Conservation (phyloP, 164 flowering plant genomes). For the Stephania yunnanensis region DNA sequence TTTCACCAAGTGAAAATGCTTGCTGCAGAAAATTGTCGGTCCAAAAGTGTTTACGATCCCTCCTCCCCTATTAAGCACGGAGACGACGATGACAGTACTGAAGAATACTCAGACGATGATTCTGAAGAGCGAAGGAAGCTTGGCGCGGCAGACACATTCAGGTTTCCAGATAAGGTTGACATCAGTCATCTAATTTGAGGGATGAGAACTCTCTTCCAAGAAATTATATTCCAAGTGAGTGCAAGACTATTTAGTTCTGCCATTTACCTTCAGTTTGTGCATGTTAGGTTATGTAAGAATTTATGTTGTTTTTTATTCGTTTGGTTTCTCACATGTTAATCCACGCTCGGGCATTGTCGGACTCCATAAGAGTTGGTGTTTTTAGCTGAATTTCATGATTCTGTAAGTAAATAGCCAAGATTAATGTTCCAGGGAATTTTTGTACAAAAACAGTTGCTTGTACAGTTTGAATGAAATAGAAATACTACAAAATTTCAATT, state of each 20-base stretch:
- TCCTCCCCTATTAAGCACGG: slow-evolving; percentile 22
- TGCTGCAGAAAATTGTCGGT: slow-evolving; percentile 46
- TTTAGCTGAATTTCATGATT: not conserved
- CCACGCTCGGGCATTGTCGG: no score
- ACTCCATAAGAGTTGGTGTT: not conserved
- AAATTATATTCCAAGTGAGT: not conserved
- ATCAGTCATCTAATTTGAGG: slow-evolving; percentile 55
- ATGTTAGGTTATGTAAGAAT: not conserved
- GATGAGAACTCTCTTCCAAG: not conserved
- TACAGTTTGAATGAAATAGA: not conserved
- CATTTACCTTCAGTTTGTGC: not conserved
- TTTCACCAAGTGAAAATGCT: slow-evolving; percentile 81
- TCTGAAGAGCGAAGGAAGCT: slow-evolving; percentile 61
- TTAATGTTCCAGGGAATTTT: not conserved
- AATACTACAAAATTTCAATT: not conserved
- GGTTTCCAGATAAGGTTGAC: slow-evolving; percentile 62
- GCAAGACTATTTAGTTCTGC: not conserved
- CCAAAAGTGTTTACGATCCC: slow-evolving; percentile 60
- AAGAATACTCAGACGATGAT: slow-evolving; percentile 32
- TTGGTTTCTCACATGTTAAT: no score
- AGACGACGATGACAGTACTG: slow-evolving; percentile 32
- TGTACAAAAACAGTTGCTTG: not conserved
- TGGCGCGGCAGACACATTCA: slow-evolving; percentile 92
- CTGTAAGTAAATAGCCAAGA: not conserved
- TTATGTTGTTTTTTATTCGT: no score